Base-by-base conservation (phyloP, 139 green algal species). In the Chlamydomonas applanata region DNA sequence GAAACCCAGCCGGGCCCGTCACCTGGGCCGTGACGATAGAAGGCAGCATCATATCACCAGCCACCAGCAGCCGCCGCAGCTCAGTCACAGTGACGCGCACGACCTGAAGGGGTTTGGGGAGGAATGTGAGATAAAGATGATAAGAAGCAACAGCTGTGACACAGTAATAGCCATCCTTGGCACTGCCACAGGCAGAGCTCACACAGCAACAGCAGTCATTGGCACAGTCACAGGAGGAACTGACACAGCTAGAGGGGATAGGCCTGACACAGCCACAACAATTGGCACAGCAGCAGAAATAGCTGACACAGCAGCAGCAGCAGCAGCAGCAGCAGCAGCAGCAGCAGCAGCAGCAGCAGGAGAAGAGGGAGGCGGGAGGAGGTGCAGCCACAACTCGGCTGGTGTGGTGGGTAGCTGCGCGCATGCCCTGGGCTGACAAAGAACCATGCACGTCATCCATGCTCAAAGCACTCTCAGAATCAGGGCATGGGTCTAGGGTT, bases 1-100 rank as follows among this genome's bases (percentile, higher is more conserved):
- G n/a, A n/a, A n/a, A n/a, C n/a, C n/a, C 40, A 19, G 7, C 40
- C 40, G 11, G 7, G 7, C 40, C 40, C 7, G 7, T 49, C 11
- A 49, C 40, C 11, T 49, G 40, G 7, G 40, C 40, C 7, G 40
- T 49, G 7, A 49, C 40, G 7, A 49, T 49, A 11, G 40, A 49
- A 19, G 40, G 40, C 40, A 49, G 40, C 40, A 49, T 49, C 40
- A 49, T 49, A 11, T 49, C 40, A 19, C 40, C 40, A 49, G 40
- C 40, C 40, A 49, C 40, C 40, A 49, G 40, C 40, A 49, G 40
- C 40, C 40, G 40, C 40, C 40, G 40, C 7, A 49, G 40, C 69
- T 22, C 69, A 73, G 30, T 11, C 67, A 73, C 40, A 44, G 40
- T 65, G 29, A 75, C 49, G 63, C 49, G 22, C 53, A 65, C 53